phyloP scores from a whole-genome alignment of 2,329 filamentous ascomycete species.

The Xylaria sp. region DNA sequence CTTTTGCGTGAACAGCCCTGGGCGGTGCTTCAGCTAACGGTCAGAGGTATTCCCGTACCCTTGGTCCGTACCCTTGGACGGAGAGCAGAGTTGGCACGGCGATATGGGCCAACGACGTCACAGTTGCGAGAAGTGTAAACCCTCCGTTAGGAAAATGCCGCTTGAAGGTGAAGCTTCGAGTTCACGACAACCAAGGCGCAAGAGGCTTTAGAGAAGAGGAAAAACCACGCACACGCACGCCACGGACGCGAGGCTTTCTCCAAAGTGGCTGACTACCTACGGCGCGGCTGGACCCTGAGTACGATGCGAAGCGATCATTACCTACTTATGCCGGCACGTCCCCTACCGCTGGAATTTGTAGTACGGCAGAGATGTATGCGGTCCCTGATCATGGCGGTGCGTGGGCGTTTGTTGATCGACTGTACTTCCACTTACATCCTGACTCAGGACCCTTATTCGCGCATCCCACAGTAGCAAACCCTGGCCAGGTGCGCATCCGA shows the following conservation, averaged over 20 bases:
- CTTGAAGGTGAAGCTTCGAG: neutral
- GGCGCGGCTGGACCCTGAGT: neutral
- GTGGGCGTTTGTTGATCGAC: neutral
- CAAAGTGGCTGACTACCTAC: neutral
- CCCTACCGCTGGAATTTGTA: neutral
- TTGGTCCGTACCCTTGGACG: neutral
- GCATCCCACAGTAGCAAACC: neutral
- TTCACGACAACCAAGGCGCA: neutral
- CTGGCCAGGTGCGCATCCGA: neutral
- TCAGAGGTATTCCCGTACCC: neutral
- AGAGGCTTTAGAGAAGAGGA: neutral
- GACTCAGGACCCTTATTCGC: conserved; percentile 12
- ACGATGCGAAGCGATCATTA: neutral
- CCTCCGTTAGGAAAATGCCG: neutral
- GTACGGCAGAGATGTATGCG: neutral
- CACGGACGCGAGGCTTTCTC: too few relatives aligned
- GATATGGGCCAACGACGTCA: conserved; percentile 22
- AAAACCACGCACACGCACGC: too few relatives aligned
- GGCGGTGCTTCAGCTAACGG: neutral
- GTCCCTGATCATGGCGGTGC: neutral
- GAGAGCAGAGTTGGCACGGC: neutral
- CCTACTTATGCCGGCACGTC: neutral
- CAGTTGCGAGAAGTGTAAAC: conserved; percentile 5
- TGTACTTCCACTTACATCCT: neutral
- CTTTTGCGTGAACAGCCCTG: neutral